A percentile compares a stretch with the other conserved stretches of the same genome.
phyloP scores from a whole-genome alignment of 2,329 filamentous ascomycete genomes.

The Fusarium denticulatum region DNA sequence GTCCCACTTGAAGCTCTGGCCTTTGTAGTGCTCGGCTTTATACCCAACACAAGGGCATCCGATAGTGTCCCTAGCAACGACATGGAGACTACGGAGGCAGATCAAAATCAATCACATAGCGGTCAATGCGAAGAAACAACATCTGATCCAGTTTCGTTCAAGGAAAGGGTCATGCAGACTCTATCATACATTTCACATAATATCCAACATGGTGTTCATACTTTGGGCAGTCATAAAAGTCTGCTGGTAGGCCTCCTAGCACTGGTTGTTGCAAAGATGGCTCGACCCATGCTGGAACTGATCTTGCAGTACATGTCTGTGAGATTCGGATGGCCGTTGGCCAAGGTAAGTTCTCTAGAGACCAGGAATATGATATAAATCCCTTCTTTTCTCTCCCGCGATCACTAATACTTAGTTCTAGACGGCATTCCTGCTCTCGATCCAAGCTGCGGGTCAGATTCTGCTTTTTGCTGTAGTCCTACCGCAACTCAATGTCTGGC shows the following conservation, averaged over 20 bases:
- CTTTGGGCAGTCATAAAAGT: not conserved
- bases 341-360: not conserved
- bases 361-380: accelerated
- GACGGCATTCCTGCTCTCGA: not conserved
- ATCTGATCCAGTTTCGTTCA: not conserved
- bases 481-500: not conserved
- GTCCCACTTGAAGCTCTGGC: not conserved
- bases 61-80: not conserved
- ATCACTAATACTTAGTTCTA: not conserved
- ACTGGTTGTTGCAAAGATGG: not conserved
- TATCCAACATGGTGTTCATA: not conserved
- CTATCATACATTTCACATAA: not conserved
- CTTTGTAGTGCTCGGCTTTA: not conserved
- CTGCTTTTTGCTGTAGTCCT: not conserved
- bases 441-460: not conserved
- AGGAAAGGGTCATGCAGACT: not conserved
- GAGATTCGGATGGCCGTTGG: not conserved
- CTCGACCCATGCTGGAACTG: not conserved
- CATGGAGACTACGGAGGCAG: not conserved
- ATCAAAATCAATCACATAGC: not conserved
- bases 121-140: not conserved
- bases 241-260: not conserved
- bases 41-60: not conserved
- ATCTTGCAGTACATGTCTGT: slow-evolving; percentile 7
- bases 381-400: too few relatives aligned